Evolutionary conservation across 176 grass and related monocot genomes (phyloP).

Genomic region (Tillandsia fasciculata): DNA sequence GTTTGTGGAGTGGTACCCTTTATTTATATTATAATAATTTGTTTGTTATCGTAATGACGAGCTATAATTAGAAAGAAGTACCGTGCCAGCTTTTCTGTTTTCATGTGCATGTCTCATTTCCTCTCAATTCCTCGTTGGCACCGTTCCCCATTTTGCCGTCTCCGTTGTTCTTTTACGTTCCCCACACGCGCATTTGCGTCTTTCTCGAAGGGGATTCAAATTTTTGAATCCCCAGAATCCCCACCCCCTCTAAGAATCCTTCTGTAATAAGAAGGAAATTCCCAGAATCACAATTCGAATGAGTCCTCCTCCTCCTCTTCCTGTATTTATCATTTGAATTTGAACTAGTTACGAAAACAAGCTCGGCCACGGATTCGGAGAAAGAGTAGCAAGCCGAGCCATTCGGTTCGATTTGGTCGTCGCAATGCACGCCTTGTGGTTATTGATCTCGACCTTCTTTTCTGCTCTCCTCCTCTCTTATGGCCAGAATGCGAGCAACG

Average conservation of each 20-base stretch:
- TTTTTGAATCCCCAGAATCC: no score
- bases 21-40: not conserved
- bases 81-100: not conserved
- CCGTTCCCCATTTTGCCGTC: not conserved
- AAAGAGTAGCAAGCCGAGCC: not conserved
- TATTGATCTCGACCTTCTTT: not conserved
- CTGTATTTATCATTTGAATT: no score
- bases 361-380: not conserved
- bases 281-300: no score
- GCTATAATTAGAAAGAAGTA: not conserved
- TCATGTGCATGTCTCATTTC: not conserved
- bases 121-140: not conserved
- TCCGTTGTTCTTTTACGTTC: not conserved
- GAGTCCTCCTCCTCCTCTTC: no score
- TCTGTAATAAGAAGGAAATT: no score
- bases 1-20: no score
- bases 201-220: no score
- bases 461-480: slow-evolving; percentile 3
- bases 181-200: no score
- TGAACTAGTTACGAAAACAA: no score
- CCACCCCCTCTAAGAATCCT: no score
- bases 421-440: not conserved
- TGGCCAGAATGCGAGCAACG: not conserved
- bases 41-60: not conserved
- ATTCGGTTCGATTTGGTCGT: not conserved